These are phyloP conservation scores for Podaxis sp. DNA, from an alignment of 768 basidiomycete species.

Conservation along the genomic window DNA sequence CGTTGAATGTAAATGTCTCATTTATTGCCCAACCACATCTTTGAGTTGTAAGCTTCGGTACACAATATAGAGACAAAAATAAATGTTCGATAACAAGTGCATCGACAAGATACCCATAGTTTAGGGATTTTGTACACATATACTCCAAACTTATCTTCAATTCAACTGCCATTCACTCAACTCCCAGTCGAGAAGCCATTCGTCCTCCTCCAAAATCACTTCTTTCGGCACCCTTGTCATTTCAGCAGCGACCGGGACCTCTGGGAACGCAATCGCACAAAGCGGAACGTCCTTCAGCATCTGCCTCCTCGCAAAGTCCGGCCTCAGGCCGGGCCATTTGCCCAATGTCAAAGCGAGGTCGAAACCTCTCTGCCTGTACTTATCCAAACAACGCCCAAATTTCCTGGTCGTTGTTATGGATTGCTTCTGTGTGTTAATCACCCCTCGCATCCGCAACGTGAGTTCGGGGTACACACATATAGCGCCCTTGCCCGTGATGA, in stretches of 20 bases:
- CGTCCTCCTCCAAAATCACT: background rate
- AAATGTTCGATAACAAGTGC: no score
- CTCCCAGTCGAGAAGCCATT: slow-evolving; percentile 4
- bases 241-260: background rate
- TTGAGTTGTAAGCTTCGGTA: no score
- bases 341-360: slow-evolving; percentile 11
- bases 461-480: slow-evolving; percentile 14
- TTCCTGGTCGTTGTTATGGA: background rate
- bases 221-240: background rate
- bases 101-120: no score
- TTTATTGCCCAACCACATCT: no score
- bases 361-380: slow-evolving; percentile 9
- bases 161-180: slow-evolving; percentile 4
- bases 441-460: slow-evolving; percentile 5
- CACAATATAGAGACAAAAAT: no score
- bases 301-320: background rate
- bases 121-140: no score
- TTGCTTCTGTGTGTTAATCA: slow-evolving; percentile 1
- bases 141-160: background rate
- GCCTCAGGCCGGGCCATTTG: slow-evolving; percentile 13
- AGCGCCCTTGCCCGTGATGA: slow-evolving; percentile 14
- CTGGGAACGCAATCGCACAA: slow-evolving; percentile 6
- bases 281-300: background rate
- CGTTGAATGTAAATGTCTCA: no score
- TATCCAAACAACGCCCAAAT: background rate